Conservation (phyloP, 2,329 filamentous ascomycete species). For the Passalora sequoiae region DNA sequence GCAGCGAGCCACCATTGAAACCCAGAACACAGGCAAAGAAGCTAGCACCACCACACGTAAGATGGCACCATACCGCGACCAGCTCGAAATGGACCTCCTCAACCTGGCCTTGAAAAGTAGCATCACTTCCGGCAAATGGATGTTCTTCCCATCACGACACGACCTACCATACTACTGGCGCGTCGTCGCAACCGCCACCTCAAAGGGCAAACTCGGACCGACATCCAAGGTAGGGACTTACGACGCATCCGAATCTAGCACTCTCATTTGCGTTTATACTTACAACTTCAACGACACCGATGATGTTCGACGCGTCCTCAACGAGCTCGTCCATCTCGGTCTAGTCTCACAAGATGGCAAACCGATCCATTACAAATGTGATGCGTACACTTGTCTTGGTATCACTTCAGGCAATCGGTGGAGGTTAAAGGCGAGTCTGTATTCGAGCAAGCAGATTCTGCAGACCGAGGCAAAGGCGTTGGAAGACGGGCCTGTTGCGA, state of each 20-base stretch:
- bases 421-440: slow-evolving; percentile 41
- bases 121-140: slow-evolving; percentile 70
- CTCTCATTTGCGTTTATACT: slow-evolving; percentile 73
- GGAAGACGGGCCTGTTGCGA: slow-evolving; percentile 18
- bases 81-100: slow-evolving; percentile 53
- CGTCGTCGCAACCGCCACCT: slow-evolving; percentile 61
- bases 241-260: slow-evolving; percentile 33
- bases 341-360: slow-evolving; percentile 46
- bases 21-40: slow-evolving; percentile 47
- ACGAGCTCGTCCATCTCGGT: slow-evolving; percentile 54
- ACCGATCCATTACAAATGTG: slow-evolving; percentile 73
- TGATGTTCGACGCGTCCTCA: slow-evolving; percentile 65
- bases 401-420: slow-evolving; percentile 39
- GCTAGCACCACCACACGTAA: slow-evolving; percentile 36
- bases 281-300: slow-evolving; percentile 63
- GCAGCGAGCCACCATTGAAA: slow-evolving; percentile 47
- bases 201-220: slow-evolving; percentile 64
- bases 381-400: slow-evolving; percentile 49
- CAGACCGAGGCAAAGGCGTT: slow-evolving; percentile 16
- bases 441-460: slow-evolving; percentile 37
- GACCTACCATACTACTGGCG: slow-evolving; percentile 62
- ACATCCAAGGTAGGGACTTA: slow-evolving; percentile 67
- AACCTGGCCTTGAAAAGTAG: slow-evolving; percentile 55
- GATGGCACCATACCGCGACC: slow-evolving; percentile 40
- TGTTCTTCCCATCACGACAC: slow-evolving; percentile 58